Conservation (phyloP, 139 green algal species). For the Pleodorina starrii region DNA sequence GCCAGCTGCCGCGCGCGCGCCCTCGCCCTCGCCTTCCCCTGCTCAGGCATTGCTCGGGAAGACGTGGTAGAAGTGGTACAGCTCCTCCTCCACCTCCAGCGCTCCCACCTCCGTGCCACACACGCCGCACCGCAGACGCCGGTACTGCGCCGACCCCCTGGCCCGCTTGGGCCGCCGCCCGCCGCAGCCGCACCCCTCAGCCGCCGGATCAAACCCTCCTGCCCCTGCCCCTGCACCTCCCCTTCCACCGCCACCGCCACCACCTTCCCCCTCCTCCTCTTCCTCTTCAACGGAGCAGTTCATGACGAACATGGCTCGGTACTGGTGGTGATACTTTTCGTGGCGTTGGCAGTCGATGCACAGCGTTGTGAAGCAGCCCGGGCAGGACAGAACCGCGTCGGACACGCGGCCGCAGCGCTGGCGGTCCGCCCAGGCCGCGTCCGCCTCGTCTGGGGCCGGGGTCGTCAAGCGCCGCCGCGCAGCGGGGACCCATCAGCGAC, state of each 20-base stretch:
- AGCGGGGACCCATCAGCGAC: no score
- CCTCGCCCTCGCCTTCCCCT: no score
- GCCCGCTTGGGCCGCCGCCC: conserved; percentile 33
- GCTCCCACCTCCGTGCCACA: conserved; percentile 68
- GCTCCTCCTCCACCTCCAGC: conserved; percentile 38
- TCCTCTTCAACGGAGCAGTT: conserved; percentile 69
- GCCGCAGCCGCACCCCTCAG: background rate
- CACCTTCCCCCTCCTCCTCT: conserved; percentile 10
- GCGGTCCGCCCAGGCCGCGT: conserved; percentile 60
- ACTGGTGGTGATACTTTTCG: conserved; percentile 66
- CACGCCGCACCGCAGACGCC: conserved; percentile 62
- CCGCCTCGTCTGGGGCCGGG: conserved; percentile 58
- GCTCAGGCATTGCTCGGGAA: conserved; percentile 53
- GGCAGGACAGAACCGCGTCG: conserved; percentile 82
- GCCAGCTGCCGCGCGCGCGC: no score
- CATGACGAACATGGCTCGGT: conserved; percentile 82
- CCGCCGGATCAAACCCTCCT: background rate
- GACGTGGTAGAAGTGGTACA: conserved; percentile 78
- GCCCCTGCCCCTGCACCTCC: no score
- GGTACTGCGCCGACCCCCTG: background rate
- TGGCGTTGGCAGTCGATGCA: conserved; percentile 86
- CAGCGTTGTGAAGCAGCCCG: conserved; percentile 81
- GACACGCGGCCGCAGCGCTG: conserved; percentile 60
- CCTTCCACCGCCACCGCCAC: background rate
- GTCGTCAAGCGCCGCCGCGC: no score